Evolutionary conservation across 2,329 filamentous ascomycete genomes (phyloP), one percentile per base, ranked within the genome.

Genomic region (Ilyonectria destructans): DNA sequence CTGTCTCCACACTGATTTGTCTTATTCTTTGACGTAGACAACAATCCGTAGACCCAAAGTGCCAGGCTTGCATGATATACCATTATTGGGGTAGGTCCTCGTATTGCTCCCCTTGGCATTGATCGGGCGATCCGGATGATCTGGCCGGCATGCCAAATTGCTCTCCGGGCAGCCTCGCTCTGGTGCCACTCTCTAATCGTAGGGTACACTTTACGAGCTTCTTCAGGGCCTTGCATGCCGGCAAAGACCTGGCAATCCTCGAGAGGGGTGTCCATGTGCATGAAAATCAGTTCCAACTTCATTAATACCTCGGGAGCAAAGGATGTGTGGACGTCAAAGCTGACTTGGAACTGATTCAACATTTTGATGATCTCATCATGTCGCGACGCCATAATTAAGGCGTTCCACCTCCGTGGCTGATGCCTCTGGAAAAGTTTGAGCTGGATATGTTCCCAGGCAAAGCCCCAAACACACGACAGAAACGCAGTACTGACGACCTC

Each of bases 111-210:
- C 23, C 33, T 29, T 0, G 58, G 48, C 35, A 54, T 43, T 13
- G 26, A 45, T 23, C 48, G 31, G 8, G 58, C 48, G 2, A 54
- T 35, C 3, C 58, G 58, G 17, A 61, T 52, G 21, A 61, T 54
- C 40, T 61, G 58, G 17, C 58, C 58, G 4, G 58, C 58, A 26
- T 61, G 35, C 58, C 58, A 61, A 21, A 61, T 40, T 15, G 48
- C 48, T 37, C 23, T 45, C 15, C 58, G 15, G 12, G 58, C 35
- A 23, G 48, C 23, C 12, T 61, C 58, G n/a, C 33, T 45, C 2
- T 33, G 10, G 17, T 29, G 31, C 58, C 58, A 61, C 17, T 52
- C 48, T n/a, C 35, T 10, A n/a, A 52, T 40, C 13, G 26, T 15
- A 9, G 58, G 23, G 7, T 61, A 31, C 19, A 54, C 48, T 21